phyloP scores from a whole-genome alignment of 257 asterid species.

The Plantago major region DNA sequence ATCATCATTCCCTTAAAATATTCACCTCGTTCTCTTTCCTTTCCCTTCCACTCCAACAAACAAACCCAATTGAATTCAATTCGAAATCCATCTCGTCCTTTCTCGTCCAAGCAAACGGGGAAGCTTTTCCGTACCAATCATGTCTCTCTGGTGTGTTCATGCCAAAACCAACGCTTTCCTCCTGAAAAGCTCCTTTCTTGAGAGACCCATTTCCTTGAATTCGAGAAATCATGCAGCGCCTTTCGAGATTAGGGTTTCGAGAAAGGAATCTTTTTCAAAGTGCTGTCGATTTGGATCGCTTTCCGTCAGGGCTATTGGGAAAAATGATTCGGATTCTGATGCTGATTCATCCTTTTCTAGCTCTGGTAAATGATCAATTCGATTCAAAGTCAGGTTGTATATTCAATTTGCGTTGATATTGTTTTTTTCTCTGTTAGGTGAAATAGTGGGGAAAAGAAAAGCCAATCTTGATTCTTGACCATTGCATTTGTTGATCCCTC shows the following conservation, averaged over 20 bases:
- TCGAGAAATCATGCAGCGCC: slow-evolving; percentile 32
- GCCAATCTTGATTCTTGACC: no score
- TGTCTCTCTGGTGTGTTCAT: slow-evolving; percentile 54
- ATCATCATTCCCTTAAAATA: slow-evolving; percentile 18
- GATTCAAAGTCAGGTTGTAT: background rate
- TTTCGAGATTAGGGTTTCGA: slow-evolving; percentile 40
- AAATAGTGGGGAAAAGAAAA: no score
- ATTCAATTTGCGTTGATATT: background rate
- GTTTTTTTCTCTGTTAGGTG: background rate
- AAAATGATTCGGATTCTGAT: slow-evolving; percentile 49
- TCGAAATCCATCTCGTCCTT: background rate
- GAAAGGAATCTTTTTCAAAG: slow-evolving; percentile 23
- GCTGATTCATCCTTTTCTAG: slow-evolving; percentile 46
- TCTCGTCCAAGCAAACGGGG: background rate
- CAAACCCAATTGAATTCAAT: background rate
- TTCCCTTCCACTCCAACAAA: background rate
- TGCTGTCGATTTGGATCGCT: slow-evolving; percentile 38
- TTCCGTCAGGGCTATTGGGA: slow-evolving; percentile 54
- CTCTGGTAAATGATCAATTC: slow-evolving; percentile 30
- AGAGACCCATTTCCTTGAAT: slow-evolving; percentile 49
- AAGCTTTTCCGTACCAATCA: slow-evolving; percentile 8
- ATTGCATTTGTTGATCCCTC: no score
- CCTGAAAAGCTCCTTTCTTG: slow-evolving; percentile 41
- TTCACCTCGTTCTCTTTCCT: slow-evolving; percentile 15
- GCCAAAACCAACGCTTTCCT: slow-evolving; percentile 36